A percentile compares a stretch with the other conserved stretches of the same genome.
These are phyloP conservation scores for Lodderomyces theae DNA, from an alignment of 1,139 yeast species.

Conservation along the genomic window DNA sequence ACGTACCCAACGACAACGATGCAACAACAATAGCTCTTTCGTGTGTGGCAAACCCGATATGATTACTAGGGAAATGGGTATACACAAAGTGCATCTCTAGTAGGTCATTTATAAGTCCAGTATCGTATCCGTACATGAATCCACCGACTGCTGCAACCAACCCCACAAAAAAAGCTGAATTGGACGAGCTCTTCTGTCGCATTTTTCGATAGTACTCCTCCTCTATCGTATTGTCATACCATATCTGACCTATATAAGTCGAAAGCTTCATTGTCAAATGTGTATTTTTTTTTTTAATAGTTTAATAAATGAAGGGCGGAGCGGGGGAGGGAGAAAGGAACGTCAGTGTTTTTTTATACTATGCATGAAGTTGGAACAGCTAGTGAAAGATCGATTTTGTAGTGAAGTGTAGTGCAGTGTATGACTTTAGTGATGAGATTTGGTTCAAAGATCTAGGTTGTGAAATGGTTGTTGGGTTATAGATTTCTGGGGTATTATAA, in stretches of 20 bases:
- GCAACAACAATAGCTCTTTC: conserved; percentile 72
- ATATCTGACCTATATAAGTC: conserved; percentile 15
- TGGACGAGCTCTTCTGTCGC: conserved; percentile 51
- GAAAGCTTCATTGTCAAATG: conserved; percentile 4
- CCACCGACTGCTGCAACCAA: conserved; percentile 80
- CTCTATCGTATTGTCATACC: conserved; percentile 37
- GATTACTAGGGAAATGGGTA: conserved; percentile 48
- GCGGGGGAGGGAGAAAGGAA: too few species aligned
- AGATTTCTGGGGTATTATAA: too few species aligned
- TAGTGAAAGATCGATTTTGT: too few species aligned
- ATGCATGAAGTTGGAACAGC: too few species aligned
- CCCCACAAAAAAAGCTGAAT: conserved; percentile 66
- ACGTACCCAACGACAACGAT: conserved; percentile 70
- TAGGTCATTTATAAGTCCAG: conserved; percentile 73
- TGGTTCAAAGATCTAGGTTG: too few species aligned
- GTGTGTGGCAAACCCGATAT: conserved; percentile 47
- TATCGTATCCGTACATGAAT: conserved; percentile 79
- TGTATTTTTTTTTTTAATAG: too few species aligned
- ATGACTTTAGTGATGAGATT: too few species aligned
- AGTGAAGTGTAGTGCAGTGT: too few species aligned
- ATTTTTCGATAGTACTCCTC: conserved; percentile 40
- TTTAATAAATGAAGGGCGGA: too few species aligned
- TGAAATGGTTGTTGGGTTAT: too few species aligned
- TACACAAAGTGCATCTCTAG: conserved; percentile 67
- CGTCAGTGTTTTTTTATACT: too few species aligned